Conservation (phyloP, 2,329 filamentous ascomycete genomes). For the Chlorencoelia australis region DNA sequence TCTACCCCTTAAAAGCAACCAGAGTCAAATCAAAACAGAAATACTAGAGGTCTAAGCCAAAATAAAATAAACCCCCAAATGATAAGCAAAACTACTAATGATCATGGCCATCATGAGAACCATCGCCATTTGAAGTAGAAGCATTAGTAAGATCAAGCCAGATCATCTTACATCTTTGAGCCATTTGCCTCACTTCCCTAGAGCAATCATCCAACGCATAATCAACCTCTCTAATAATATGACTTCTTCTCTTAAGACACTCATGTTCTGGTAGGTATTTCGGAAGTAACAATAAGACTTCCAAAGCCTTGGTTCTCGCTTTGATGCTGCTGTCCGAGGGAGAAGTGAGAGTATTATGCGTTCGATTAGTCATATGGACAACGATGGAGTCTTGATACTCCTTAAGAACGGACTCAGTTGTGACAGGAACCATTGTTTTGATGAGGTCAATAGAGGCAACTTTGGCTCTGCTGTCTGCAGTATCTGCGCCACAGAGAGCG, state of each 20-base stretch:
- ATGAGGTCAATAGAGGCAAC: constrained; percentile 17
- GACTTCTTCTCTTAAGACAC: constrained; percentile 12
- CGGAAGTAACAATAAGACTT: constrained; percentile 20
- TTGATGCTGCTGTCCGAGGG: constrained; percentile 17
- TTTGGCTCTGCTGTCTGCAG: constrained; percentile 20
- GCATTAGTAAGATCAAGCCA: too few relatives aligned
- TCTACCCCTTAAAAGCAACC: too few relatives aligned
- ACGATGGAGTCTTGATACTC: constrained; percentile 22
- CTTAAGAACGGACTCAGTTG: constrained; percentile 13
- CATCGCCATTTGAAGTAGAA: too few relatives aligned
- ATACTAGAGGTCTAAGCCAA: too few relatives aligned
- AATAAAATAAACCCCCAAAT: too few relatives aligned
- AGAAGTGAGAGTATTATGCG: constrained; percentile 21
- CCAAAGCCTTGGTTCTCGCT: constrained; percentile 20
- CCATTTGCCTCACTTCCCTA: constrained; percentile 18
- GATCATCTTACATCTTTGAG: constrained; percentile 17
- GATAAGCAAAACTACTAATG: too few relatives aligned
- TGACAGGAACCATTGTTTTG: constrained; percentile 13
- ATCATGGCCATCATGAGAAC: too few relatives aligned
- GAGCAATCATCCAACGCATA: constrained; percentile 20
- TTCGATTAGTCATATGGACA: constrained; percentile 21
- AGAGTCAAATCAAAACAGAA: too few relatives aligned
- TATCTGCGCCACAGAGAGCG: constrained; percentile 19
- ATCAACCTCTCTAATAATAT: constrained; percentile 19
- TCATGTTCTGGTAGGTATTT: constrained; percentile 10